A percentile compares a stretch with the other conserved stretches of the same genome.
Conservation (phyloP, 306 rosid genomes). For the Quercus berberidifolia region DNA sequence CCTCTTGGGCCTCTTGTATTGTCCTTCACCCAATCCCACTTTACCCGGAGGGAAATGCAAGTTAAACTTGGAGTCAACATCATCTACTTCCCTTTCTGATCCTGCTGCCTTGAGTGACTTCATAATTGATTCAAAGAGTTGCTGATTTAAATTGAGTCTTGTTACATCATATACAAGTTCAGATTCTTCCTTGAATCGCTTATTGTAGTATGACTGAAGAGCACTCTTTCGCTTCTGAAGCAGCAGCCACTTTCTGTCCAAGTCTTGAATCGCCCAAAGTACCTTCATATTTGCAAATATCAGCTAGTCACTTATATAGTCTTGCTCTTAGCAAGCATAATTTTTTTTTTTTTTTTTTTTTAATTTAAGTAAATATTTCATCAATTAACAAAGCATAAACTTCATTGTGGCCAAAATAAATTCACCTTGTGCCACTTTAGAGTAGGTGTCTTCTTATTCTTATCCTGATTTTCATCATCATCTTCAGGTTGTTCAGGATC, state of each 20-base stretch:
- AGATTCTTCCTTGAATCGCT: conserved; percentile 82
- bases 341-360: fast-evolving
- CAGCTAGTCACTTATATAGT: conserved; percentile 13
- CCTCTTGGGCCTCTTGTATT: conserved; percentile 89
- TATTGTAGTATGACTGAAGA: conserved; percentile 65
- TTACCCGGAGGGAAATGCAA: conserved; percentile 95
- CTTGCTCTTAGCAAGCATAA: not conserved
- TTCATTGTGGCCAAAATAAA: not conserved
- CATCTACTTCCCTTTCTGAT: conserved; percentile 97
- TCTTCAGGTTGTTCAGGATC: conserved; percentile 52
- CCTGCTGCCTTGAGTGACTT: conserved; percentile 86
- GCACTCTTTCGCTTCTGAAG: conserved; percentile 95
- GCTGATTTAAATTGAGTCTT: conserved; percentile 63
- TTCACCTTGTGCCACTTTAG: conserved; percentile 93
- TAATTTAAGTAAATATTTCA: too few species aligned
- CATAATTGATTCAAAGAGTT: conserved; percentile 83
- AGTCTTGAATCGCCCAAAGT: conserved; percentile 91
- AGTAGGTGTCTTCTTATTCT: conserved; percentile 53
- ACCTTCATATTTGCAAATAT: conserved; percentile 40
- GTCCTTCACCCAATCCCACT: conserved; percentile 90
- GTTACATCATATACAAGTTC: conserved; percentile 77
- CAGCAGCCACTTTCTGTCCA: conserved; percentile 92
- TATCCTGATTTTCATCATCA: conserved; percentile 56
- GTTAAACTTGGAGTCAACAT: conserved; percentile 95
- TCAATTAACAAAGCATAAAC: not conserved